Percentiles rank a stretch among this genome's conserved stretches.
phyloP scores from a whole-genome alignment of 2,329 filamentous ascomycete species.

The Penicillium brevicompactum region DNA sequence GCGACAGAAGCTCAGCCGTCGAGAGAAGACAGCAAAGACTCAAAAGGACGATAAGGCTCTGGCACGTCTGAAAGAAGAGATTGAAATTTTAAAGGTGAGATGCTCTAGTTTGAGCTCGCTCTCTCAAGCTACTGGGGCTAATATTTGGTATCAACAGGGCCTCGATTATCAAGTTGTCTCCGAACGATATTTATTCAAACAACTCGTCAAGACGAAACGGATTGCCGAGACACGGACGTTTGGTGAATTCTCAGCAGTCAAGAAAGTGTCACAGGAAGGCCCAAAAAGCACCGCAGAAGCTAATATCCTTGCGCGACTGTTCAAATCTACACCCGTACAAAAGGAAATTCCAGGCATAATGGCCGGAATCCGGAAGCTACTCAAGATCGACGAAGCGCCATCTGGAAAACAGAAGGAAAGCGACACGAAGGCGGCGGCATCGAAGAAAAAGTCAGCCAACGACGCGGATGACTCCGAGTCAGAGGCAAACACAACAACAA shows the following conservation, averaged over 20 bases:
- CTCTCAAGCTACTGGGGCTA: background rate
- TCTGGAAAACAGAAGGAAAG: slow-evolving; percentile 16
- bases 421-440: slow-evolving; percentile 10
- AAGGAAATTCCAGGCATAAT: slow-evolving; percentile 54
- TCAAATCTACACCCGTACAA: slow-evolving; percentile 62
- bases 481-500: slow-evolving; percentile 12
- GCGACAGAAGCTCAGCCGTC: slow-evolving; percentile 63
- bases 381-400: slow-evolving; percentile 37
- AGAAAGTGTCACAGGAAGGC: slow-evolving; percentile 40
- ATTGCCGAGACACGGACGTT: slow-evolving; percentile 56
- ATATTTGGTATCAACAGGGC: slow-evolving; percentile 34
- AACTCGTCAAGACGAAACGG: slow-evolving; percentile 59
- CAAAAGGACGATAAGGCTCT: slow-evolving; percentile 45
- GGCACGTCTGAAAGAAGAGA: slow-evolving; percentile 56
- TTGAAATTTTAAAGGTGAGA: slow-evolving; percentile 58
- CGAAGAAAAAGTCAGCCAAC: slow-evolving; percentile 14
- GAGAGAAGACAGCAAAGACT: slow-evolving; percentile 56
- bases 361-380: slow-evolving; percentile 40
- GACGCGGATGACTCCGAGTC: slow-evolving; percentile 12
- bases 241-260: slow-evolving; percentile 40
- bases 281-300: slow-evolving; percentile 50
- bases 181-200: slow-evolving; percentile 59
- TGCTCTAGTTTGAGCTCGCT: background rate
- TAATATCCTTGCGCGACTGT: slow-evolving; percentile 62
- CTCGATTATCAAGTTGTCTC: slow-evolving; percentile 55